Evolutionary conservation across 345 rosid genomes (phyloP), one percentile per base, ranked within the genome.

Genomic region (Arabis alpina): DNA sequence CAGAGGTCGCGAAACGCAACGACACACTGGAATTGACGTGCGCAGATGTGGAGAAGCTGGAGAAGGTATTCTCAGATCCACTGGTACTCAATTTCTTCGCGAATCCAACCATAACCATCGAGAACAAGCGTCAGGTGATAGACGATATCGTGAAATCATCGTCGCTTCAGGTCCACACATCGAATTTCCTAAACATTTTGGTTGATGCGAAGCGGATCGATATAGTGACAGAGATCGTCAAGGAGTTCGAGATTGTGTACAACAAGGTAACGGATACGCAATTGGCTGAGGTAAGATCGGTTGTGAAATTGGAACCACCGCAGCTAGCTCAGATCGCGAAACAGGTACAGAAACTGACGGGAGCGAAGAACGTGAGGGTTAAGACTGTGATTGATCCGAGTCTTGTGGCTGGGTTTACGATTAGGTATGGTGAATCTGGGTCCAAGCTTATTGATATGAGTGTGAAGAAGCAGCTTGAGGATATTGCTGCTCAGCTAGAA

Each of bases 361-460:
- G 92, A 39, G 90, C 92, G 1, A 86, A 82, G 80, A 91, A 91
- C 61, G 97, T 91, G 12, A 79, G 96, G 88, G 85, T 93, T 43
- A 93, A 93, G 86, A 86, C 90, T 1, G 74, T 74, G 24, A 83
- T 87, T 30, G 98, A 91, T 56, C 87, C 94, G 54, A 82, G 82
- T 54, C 79, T 93, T 77, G 91, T 93, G 1, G 98, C 97, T 10
- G 98, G 98, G 16, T 93, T 93, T 76, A 93, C 98, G 0, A 81
- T 93, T 47, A 64, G 94, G 78, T 93, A 86, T 48, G 98, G 98
- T 28, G 72, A 8, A 9, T 62, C 86, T 0, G 97, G 97, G 16
- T 93, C 98, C 0, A 93, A 87, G 79, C 63, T 89, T 45, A 91
- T 93, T 73, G 98, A 93, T 56, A 80, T 91, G 98, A 93, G 98